Base-by-base conservation (phyloP, 108 stramenopile genomes). In the Bacterosira constricta region DNA sequence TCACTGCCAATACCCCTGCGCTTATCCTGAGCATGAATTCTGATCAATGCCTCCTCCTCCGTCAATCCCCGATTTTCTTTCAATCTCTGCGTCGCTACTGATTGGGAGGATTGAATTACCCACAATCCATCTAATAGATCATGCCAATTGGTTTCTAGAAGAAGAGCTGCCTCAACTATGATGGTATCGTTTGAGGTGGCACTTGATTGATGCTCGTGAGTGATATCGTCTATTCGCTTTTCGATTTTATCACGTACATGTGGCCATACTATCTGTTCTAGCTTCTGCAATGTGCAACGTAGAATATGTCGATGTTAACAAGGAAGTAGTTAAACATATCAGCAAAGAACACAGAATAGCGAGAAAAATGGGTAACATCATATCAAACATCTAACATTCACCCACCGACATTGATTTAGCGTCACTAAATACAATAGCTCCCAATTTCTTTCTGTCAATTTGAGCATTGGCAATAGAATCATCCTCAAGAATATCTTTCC, bases 181-280 rank as follows among this genome's bases (percentile, higher is more conserved):
- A 77, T 61, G 13, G 88, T 74, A n/a, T 71, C 26, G 35, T 67
- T 67, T 36, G 62, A 21, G 32, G 44, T 6, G 73, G 53, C 42
- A 13, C 32, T 37, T 11, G 17, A 66, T 58, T 46, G 25, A 30
- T 69, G 46, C 15, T 51, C 55, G 39, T 36, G 12, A 62, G 63
- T 58, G 26, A 86, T 62, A 20, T 61, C 73, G 36, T 83, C 50
- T 36, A 93, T 88, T 12, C 63, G 59, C n/a, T 85, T 58, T 54
- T 55, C 46, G 47, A 94, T 67, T 68, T 73, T 52, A 2, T 41
- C 41, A 51, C 83, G 75, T n/a, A 90, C 86, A 55, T 90, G 87
- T 6, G 93, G 93, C 93, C 93, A 94, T 2, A 94, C 93, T 29
- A 89, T 86, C 7, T 41, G 50, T 76, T 94, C 93, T 54, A 94